phyloP scores from a whole-genome alignment of 352 stramenopile species.

The Phytophthora cajani region DNA sequence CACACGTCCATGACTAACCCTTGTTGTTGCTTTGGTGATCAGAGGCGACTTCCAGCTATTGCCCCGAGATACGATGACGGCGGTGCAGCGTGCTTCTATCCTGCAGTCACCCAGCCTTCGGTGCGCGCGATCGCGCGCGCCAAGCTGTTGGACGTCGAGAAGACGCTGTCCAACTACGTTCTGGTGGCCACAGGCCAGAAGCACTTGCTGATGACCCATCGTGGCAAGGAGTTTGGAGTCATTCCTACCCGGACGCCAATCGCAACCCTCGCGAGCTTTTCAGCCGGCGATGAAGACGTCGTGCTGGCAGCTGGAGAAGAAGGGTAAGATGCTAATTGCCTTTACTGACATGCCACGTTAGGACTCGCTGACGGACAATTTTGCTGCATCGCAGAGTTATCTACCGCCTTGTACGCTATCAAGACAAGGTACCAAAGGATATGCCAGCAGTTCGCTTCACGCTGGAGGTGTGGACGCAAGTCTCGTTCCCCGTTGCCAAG shows the following conservation, averaged over 20 bases:
- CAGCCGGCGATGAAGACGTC: conserved; percentile 35
- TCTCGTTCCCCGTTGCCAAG: conserved; percentile 52
- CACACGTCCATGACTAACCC: not conserved
- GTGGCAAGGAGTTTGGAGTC: conserved; percentile 36
- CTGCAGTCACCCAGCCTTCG: conserved; percentile 26
- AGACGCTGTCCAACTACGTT: conserved; percentile 59
- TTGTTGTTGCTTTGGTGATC: not conserved
- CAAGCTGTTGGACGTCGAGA: conserved; percentile 54
- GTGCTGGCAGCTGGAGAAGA: conserved; percentile 55
- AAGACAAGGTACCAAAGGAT: conserved; percentile 29
- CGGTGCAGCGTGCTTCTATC: conserved; percentile 43
- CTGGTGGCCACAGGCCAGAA: conserved; percentile 52
- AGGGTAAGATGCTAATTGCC: conserved; percentile 38
- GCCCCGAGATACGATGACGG: conserved; percentile 1
- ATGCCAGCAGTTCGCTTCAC: conserved; percentile 39
- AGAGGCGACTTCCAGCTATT: conserved; percentile 29
- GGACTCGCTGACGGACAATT: conserved; percentile 4
- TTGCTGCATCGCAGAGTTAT: conserved; percentile 38
- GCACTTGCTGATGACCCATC: conserved; percentile 56
- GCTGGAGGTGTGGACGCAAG: conserved; percentile 44
- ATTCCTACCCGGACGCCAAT: conserved; percentile 43
- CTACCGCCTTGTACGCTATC: conserved; percentile 46
- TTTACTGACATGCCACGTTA: not conserved
- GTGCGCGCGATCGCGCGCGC: conserved; percentile 44
- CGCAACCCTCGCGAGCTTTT: conserved; percentile 37